Base-by-base conservation (phyloP, 2,329 filamentous ascomycete species). In the Tolypocladium tropicale region DNA sequence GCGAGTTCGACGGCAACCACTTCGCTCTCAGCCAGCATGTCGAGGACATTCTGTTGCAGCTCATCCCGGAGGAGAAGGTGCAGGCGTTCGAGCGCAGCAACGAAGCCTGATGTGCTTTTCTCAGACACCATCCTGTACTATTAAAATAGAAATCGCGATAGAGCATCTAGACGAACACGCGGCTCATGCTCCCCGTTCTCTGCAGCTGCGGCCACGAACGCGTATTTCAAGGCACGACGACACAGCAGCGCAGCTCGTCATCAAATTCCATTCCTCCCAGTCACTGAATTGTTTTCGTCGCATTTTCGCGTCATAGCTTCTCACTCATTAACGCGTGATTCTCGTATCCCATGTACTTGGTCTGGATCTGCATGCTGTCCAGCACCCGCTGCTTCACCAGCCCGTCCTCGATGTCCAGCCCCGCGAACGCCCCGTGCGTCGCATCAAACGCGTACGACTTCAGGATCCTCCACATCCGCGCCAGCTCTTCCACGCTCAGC, bases 281-380 rank as follows among this genome's bases (percentile, higher is more conserved):
- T 46, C 25, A 9, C n/a, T n/a, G n/a, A n/a, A n/a, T n/a, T n/a
- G 12, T 5, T 14, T 28, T 25, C 2, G 5, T 2, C 23, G 2
- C 23, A 6, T 6, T 12, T 23, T 30, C 16, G 4, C 1, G 14
- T 48, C 39, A 65, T 56, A 65, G 28, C 53, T 43, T 60, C 48
- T 61, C 60, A 39, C 60, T 65, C 60, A 76, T 59, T 28, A 82
- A 64, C 0, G 66, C 65, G 52, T 79, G 76, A 3, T 66, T 63
- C 7, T 57, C 65, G 61, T 78, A 73, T 0, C 81, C 81, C 64
- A 77, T 78, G 25, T 70, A 73, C 60, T 66, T 74, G 2, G 85
- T 74, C 65, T 90, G 87, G 23, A 90, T 88, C 74, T 89, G 82
- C 78, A 89, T 89, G 67, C 88, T 92, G 58, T 90, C 82, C 65